These are phyloP conservation scores for Musa acuminata DNA, from an alignment of 176 grass and related monocot genomes.

Conservation along the genomic window DNA sequence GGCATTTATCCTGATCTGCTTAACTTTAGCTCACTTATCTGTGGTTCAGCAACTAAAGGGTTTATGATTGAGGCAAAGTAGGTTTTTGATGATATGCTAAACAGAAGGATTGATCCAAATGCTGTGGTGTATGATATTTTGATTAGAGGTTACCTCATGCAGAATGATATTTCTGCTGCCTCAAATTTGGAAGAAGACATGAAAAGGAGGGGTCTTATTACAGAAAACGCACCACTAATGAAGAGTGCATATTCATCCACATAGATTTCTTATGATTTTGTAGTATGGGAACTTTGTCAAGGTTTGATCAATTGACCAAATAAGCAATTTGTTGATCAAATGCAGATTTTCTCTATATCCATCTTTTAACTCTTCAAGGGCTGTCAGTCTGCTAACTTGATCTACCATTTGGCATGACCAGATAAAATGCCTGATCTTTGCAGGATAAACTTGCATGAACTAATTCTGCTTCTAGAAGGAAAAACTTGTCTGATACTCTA, in stretches of 20 bases:
- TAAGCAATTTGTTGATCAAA: no score
- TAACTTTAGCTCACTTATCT: constrained; percentile 8
- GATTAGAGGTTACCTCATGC: constrained; percentile 10
- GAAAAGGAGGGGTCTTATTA: background rate
- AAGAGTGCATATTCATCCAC: background rate
- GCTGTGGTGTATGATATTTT: constrained; percentile 6
- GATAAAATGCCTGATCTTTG: no score
- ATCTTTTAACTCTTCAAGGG: no score
- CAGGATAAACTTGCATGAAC: no score
- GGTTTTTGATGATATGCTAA: constrained; percentile 25
- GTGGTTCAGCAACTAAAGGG: constrained; percentile 13
- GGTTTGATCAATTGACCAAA: background rate
- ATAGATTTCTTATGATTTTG: background rate
- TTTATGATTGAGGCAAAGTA: constrained; percentile 20
- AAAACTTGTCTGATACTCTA: no score
- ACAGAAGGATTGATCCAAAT: constrained; percentile 10
- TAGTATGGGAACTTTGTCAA: background rate
- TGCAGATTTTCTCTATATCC: no score
- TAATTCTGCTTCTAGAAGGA: no score
- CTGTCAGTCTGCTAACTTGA: no score
- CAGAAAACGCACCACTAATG: background rate
- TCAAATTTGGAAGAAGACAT: constrained; percentile 8
- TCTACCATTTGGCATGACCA: no score
- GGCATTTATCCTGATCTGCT: background rate
- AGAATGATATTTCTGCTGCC: constrained; percentile 1